Evolutionary conservation across 768 basidiomycete species (phyloP), one percentile per base, ranked within the genome.

Genomic region (Strobilomyces echinocephalus): DNA sequence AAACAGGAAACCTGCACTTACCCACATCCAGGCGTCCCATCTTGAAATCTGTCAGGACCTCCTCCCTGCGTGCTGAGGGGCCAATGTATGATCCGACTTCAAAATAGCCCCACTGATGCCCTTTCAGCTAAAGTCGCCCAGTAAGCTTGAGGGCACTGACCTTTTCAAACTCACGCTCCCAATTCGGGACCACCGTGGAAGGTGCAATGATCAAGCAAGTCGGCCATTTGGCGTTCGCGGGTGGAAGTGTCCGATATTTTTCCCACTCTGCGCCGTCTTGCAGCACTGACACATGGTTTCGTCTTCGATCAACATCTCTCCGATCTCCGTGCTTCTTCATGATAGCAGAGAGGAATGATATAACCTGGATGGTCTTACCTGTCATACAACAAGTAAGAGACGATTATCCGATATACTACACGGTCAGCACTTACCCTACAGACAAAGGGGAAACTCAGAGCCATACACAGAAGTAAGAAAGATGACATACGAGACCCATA

Each of bases 351-450:
- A 98, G 77, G 63, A 93, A 89, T 0, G 87, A 79, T 42, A 94
- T 89, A 24, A 93, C 86, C 68, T 98, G 95, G 20, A 97, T 93
- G 0, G 95, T 98, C 79, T 98, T 98, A 87, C 95, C 77, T 74
- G 52, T 46, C 20, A 51, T 5, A 55, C 56, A 18, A 53, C 24
- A 15, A 28, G 26, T 59, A 36, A 56, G 57, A 42, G 28, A 10
- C 33, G 52, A 56, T 28, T 7, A 15, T 43, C 21, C 41, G 18
- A 48, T 30, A 47, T 30, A 16, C 16, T 34, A 43, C 39, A 46
- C 2, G 33, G 31, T 38, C 42, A 18, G 8, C 20, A 62, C 63
- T 56, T 52, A 67, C 68, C 69, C 65, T 71, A 52, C n/a, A 39
- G 54, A 53, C 1, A 18, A 43, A 38, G 24, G n/a, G 35, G 10